Base-by-base conservation (phyloP, 768 basidiomycete genomes). In the Pholiota molesta region DNA sequence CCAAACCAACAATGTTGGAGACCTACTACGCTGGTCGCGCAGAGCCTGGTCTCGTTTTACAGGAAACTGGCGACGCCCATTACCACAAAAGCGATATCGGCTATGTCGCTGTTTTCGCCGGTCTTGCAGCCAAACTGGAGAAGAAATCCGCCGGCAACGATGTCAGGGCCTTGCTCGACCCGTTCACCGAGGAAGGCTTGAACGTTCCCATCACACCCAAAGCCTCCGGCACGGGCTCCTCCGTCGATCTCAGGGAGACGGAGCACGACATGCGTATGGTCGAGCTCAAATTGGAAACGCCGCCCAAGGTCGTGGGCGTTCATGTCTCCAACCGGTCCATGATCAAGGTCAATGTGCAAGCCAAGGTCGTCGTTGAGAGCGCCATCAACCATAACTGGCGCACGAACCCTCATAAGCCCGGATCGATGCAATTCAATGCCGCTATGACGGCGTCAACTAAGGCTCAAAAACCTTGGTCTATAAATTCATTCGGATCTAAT, bases 11-110 rank as follows among this genome's bases (percentile, higher is more conserved):
- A 6, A 56, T 63, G 6, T 74, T 93, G 52, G 88, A 91, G 57
- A 78, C 81, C 0, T 74, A 76, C 55, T 75, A 87, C 70, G 79
- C 77, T 69, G 79, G 79, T 8, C 79, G 76, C 62, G 75, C 85
- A 17, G 79, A 84, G 65, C 84, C 86, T 7, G 92, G 89, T 55
- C 81, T 91, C 60, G 62, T 88, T 64, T 78, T 86, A 39, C 77
- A 83, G 29, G 67, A 68, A 17, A 47, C 58, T n/a, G 11, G 47
- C 13, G 53, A 49, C 10, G 49, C 59, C 47, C 19, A 45, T 21
- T 49, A 52, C 35, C 35, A 61, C 37, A 17, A 23, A n/a, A 37
- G 35, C 14, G 52, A 57, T 42, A 13, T 44, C 1, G 55, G 59
- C 9, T 72, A 59, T 55, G 59, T 80, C 28, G 79, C 75, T 55